Evolutionary conservation across 345 rosid genomes (phyloP), one percentile per base, ranked within the genome.

Genomic region (Odontarrhena argentea): DNA sequence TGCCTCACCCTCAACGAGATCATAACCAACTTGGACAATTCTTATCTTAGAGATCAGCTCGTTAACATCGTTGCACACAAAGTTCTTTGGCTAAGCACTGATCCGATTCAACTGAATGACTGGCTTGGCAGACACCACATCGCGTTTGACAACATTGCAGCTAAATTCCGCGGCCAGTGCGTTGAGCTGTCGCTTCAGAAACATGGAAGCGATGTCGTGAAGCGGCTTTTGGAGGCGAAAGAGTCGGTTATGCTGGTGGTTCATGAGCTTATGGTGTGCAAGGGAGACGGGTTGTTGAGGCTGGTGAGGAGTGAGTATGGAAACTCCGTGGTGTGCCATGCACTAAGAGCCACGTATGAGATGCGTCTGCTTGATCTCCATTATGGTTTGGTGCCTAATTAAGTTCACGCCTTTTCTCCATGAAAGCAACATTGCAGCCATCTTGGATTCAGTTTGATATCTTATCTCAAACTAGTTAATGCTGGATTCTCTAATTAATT

Each of bases 221-320:
- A 63, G 50, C 3, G 5, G 51, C 51, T 71, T 63, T 22, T 71
- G 36, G 32, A 30, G 18, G 9, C 18, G 7, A 12, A 0, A 3
- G 35, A 15, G 42, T 37, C 51, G 2, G 0, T 0, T 2, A 57
- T 70, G 44, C n/a, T 63, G 34, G 0, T 0, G 3, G 69, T 45
- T 48, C 63, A 18, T 18, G 22, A 18, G 22, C 22, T 63, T 36
- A 3, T 71, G 37, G 12, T 15, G 46, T 63, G 69, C 64, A 1
- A 15, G 1, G 8, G 6, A 14, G 15, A 62, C 7, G 22, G 1
- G 35, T 47, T 71, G 51, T 4, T 47, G 58, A 63, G 51, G 45
- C 12, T 71, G 28, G 75, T 64, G 50, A 71, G 51, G 37, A 38
- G 44, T 40, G 58, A 26, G 10, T 64, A 18, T 37, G 76, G 76